phyloP scores from a whole-genome alignment of 768 basidiomycete species.

The Suillus ampliporus region DNA sequence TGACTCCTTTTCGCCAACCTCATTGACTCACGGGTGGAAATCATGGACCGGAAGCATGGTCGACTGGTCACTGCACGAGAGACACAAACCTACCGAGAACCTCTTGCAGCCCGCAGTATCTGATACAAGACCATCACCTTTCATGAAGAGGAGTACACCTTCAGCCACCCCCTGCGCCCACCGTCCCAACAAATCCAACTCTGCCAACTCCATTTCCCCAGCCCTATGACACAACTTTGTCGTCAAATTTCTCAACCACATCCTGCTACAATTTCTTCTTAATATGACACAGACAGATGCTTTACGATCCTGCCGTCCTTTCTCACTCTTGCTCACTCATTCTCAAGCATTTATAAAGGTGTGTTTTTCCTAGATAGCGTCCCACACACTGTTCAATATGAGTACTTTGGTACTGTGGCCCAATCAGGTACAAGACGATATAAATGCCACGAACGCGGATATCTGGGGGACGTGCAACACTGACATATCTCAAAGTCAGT shows the following conservation, averaged over 20 bases:
- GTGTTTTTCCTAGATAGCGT: slow-evolving; percentile 26
- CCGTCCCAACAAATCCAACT: slow-evolving; percentile 42
- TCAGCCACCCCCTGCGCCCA: slow-evolving; percentile 26
- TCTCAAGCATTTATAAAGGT: slow-evolving; percentile 64
- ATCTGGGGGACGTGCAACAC: slow-evolving; percentile 87
- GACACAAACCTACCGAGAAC: slow-evolving; percentile 36
- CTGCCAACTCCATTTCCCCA: slow-evolving; percentile 83
- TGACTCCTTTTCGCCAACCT: slow-evolving; percentile 42
- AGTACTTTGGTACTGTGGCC: slow-evolving; percentile 6
- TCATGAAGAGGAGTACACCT: slow-evolving; percentile 16
- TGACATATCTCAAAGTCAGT: slow-evolving; percentile 49
- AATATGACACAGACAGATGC: slow-evolving; percentile 70
- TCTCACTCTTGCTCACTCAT: slow-evolving; percentile 65
- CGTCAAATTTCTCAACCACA: slow-evolving; percentile 67
- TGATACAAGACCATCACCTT: slow-evolving; percentile 14
- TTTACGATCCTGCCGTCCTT: slow-evolving; percentile 78
- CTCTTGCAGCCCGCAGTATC: slow-evolving; percentile 8
- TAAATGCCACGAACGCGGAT: slow-evolving; percentile 65
- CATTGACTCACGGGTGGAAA: slow-evolving; percentile 37
- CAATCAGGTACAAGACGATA: slow-evolving; percentile 67
- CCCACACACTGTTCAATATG: slow-evolving; percentile 8
- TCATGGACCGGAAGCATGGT: slow-evolving; percentile 32
- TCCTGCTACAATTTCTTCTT: slow-evolving; percentile 73
- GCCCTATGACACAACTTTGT: slow-evolving; percentile 67
- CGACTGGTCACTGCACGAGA: slow-evolving; percentile 50